These are phyloP conservation scores for Leccinum aurantiacum DNA, from an alignment of 768 basidiomycete genomes.

Conservation along the genomic window DNA sequence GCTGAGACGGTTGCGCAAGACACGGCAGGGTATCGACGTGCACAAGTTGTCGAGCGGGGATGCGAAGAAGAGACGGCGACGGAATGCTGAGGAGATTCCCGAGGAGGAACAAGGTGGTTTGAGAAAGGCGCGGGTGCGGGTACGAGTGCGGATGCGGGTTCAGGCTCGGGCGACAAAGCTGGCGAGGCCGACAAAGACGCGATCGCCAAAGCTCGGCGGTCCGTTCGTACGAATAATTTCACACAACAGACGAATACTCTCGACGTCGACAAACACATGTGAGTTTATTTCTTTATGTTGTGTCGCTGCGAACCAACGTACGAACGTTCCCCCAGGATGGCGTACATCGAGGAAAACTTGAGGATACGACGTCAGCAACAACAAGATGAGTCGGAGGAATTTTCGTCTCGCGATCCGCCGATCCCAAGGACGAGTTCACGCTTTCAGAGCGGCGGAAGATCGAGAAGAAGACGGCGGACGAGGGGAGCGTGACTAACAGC, in stretches of 20 bases:
- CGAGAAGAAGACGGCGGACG: conserved; percentile 62
- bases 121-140: conserved; percentile 41
- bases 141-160: neutral
- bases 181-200: conserved; percentile 47
- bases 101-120: conserved; percentile 62
- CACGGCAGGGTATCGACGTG: conserved; percentile 81
- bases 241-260: conserved; percentile 95
- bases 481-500: conserved; percentile 92
- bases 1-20: conserved; percentile 70
- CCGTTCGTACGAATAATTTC: conserved; percentile 87
- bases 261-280: conserved; percentile 99
- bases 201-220: conserved; percentile 67
- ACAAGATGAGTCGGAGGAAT: conserved; percentile 46
- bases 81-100: conserved; percentile 39
- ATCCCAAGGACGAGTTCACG: conserved; percentile 74
- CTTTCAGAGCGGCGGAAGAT: conserved; percentile 65
- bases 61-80: conserved; percentile 66
- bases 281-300: conserved; percentile 23
- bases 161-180: neutral
- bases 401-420: conserved; percentile 45
- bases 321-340: conserved; percentile 59
- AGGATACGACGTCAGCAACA: conserved; percentile 65
- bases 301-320: no score
- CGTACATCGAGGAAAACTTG: conserved; percentile 94
- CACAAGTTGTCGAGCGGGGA: conserved; percentile 85